Conservation (phyloP, 768 basidiomycete species). For the Pulveroboletus sp. region DNA sequence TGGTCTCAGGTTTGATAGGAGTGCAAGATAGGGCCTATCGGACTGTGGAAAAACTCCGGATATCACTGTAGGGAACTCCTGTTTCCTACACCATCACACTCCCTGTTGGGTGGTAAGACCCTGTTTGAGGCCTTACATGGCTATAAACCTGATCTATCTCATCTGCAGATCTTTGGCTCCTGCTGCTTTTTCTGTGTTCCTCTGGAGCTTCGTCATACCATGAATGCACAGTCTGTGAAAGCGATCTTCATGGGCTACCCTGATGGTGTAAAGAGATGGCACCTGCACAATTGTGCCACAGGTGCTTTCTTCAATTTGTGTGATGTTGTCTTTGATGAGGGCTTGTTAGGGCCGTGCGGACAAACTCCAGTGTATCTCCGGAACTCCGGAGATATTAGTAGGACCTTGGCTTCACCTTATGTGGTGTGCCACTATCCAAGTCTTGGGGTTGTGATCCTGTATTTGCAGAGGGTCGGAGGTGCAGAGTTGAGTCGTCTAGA, state of each 20-base stretch:
- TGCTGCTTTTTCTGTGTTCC: background rate
- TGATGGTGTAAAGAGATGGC: background rate
- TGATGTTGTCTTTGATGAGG: background rate
- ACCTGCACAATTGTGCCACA: background rate
- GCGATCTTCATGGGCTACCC: background rate
- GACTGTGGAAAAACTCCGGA: no score
- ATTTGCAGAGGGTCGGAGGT: no score
- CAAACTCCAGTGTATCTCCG: no score
- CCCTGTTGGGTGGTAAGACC: background rate
- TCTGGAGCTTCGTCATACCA: background rate
- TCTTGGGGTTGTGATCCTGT: no score
- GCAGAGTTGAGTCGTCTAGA: no score
- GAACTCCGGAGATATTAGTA: no score
- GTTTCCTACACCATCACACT: background rate
- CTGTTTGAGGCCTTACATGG: background rate
- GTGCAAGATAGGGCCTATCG: no score
- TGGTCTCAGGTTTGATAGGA: no score
- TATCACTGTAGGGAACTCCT: no score
- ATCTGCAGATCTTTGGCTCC: background rate
- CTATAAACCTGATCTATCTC: background rate
- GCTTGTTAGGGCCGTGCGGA: no score
- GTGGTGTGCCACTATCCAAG: no score
- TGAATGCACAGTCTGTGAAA: background rate
- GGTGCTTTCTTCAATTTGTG: background rate
- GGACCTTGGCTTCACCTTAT: no score